A percentile compares a stretch with the other conserved stretches of the same genome.
Conservation (phyloP, 352 stramenopile genomes). For the Globisporangium paddicum region DNA sequence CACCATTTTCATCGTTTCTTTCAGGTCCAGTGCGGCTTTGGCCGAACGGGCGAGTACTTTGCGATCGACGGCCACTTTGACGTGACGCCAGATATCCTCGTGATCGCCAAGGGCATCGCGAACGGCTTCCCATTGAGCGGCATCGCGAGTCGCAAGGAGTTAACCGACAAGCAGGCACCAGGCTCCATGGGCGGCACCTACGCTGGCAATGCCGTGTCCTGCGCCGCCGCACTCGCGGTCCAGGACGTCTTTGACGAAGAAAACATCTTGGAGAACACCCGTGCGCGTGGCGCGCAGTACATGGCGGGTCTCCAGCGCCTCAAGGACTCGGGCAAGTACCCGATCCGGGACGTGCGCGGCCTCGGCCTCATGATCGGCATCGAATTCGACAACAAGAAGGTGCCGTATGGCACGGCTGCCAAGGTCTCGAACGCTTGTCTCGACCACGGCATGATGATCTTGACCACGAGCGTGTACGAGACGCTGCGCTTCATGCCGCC, state of each 20-base stretch:
- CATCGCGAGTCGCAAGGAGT: constrained; percentile 82
- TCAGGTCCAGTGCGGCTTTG: constrained; percentile 87
- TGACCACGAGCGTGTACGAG: constrained; percentile 91
- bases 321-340: constrained; percentile 69
- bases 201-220: constrained; percentile 88
- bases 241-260: constrained; percentile 89
- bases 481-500: constrained; percentile 92
- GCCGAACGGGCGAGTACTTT: constrained; percentile 84
- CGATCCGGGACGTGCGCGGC: constrained; percentile 84
- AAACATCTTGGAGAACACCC: constrained; percentile 83
- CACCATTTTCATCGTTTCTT: no score
- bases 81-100: constrained; percentile 88
- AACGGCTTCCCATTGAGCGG: constrained; percentile 90
- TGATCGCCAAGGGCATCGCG: constrained; percentile 93
- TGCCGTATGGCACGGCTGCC: constrained; percentile 27
- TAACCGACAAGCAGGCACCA: constrained; percentile 78
- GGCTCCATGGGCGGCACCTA: constrained; percentile 94
- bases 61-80: constrained; percentile 83
- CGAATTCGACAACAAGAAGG: constrained; percentile 77
- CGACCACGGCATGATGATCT: constrained; percentile 85
- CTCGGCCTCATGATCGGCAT: constrained; percentile 91
- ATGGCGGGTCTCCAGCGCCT: constrained; percentile 63
- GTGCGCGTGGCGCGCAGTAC: constrained; percentile 65
- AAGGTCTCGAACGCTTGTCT: constrained; percentile 81
- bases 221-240: constrained; percentile 85